These are phyloP conservation scores for Fusarium circinatum DNA, from an alignment of 2,329 filamentous ascomycete genomes.

Conservation along the genomic window DNA sequence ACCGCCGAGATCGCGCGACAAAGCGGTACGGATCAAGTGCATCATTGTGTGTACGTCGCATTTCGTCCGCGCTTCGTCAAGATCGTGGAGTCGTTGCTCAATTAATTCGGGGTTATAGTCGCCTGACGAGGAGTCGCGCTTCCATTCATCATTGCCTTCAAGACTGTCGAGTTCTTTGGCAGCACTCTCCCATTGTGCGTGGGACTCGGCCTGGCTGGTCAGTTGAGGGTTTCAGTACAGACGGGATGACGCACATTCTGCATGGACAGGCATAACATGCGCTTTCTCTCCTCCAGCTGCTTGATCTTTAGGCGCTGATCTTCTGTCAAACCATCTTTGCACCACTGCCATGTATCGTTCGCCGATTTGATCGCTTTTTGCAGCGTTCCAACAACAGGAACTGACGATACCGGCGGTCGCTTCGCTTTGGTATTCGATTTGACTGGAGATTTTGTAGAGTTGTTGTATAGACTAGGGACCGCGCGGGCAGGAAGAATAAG, in stretches of 20 bases:
- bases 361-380: conserved; percentile 52
- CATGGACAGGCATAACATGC: conserved; percentile 72
- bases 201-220: conserved; percentile 68
- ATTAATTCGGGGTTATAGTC: conserved; percentile 80
- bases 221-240: not conserved
- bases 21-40: conserved; percentile 79
- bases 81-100: conserved; percentile 72
- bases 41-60: conserved; percentile 82
- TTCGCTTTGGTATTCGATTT: conserved; percentile 43
- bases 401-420: conserved; percentile 23
- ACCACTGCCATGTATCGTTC: conserved; percentile 56
- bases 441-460: conserved; percentile 16
- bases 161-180: conserved; percentile 81
- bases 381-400: conserved; percentile 39
- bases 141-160: conserved; percentile 86
- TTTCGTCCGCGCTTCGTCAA: conserved; percentile 78
- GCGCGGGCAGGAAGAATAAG: conserved; percentile 42
- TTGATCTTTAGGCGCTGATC: conserved; percentile 60
- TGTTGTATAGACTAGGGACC: conserved; percentile 36
- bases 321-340: conserved; percentile 63
- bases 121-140: conserved; percentile 67
- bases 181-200: conserved; percentile 78
- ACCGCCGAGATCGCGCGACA: conserved; percentile 83
- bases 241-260: conserved; percentile 64
- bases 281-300: conserved; percentile 66